A percentile compares a stretch with the other conserved stretches of the same genome.
Conservation (phyloP, 495 filamentous ascomycete species). For the Lineolata rhizophorae region DNA sequence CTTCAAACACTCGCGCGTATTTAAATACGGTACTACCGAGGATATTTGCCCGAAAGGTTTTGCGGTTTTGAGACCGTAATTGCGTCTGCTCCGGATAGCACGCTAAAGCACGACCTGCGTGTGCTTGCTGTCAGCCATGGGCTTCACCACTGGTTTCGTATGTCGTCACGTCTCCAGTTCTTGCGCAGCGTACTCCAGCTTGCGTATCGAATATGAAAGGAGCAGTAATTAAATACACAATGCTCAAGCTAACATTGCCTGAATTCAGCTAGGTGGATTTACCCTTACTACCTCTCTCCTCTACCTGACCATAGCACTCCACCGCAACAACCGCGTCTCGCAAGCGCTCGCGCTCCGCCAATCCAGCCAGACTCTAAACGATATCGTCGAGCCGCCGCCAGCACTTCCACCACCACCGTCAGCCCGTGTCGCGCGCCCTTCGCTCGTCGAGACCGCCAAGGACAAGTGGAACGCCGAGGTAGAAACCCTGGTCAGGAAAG, state of each 20-base stretch:
- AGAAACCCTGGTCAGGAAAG: constrained; percentile 13
- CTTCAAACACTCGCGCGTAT: too few relatives aligned
- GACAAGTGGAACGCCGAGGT: constrained; percentile 21
- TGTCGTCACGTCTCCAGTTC: constrained; percentile 12
- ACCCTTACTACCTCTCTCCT: constrained; percentile 64
- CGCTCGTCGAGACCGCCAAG: constrained; percentile 18
- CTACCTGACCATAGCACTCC: constrained; percentile 57
- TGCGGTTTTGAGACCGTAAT: too few relatives aligned
- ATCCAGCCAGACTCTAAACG: constrained; percentile 38
- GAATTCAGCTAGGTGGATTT: constrained; percentile 70
- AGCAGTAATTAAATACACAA: too few relatives aligned
- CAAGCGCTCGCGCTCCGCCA: constrained; percentile 50
- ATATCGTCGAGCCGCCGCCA: constrained; percentile 25
- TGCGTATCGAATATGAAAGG: too few relatives aligned
- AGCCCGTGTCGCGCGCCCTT: constrained; percentile 11
- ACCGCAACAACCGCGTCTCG: constrained; percentile 44
- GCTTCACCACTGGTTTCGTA: constrained; percentile 70
- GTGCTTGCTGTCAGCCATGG: constrained; percentile 42
- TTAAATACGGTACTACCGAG: too few relatives aligned
- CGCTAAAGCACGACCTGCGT: too few relatives aligned
- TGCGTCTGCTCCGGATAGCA: too few relatives aligned
- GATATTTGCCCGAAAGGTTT: too few relatives aligned
- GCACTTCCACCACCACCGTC: constrained; percentile 55
- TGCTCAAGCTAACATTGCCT: too few relatives aligned
- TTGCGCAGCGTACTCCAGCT: constrained; percentile 1